Percentiles rank a stretch among this genome's conserved stretches.
Evolutionary conservation across 2,329 filamentous ascomycete genomes (phyloP).

Genomic region (Thielaviopsis punctulata): DNA sequence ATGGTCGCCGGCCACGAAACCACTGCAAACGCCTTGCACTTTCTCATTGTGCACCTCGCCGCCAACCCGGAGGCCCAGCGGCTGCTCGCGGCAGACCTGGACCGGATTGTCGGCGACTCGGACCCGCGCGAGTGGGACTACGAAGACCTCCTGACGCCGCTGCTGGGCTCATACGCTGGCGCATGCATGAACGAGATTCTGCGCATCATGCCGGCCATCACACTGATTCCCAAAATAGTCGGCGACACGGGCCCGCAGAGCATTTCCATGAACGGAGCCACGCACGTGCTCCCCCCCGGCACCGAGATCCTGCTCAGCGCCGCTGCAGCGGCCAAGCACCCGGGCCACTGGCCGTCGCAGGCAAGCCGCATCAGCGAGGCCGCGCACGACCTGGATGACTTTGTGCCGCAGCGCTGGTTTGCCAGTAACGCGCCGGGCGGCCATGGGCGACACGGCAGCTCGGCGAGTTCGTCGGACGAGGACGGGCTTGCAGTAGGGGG

Average conservation of each 20-base stretch:
- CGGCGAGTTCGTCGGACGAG: slow-evolving; percentile 17
- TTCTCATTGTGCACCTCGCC: slow-evolving; percentile 50
- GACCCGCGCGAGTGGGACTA: slow-evolving; percentile 52
- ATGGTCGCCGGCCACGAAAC: slow-evolving; percentile 67
- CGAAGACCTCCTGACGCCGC: slow-evolving; percentile 43
- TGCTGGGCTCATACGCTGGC: slow-evolving; percentile 53
- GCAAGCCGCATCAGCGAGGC: slow-evolving; percentile 26
- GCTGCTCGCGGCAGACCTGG: slow-evolving; percentile 50
- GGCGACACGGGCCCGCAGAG: slow-evolving; percentile 31
- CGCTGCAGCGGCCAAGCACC: slow-evolving; percentile 46
- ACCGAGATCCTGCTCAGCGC: slow-evolving; percentile 38
- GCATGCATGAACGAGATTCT: slow-evolving; percentile 66
- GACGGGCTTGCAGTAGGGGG: slow-evolving; percentile 32
- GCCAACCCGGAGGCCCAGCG: slow-evolving; percentile 46
- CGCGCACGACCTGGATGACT: slow-evolving; percentile 45
- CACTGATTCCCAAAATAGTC: slow-evolving; percentile 54
- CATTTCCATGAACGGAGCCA: slow-evolving; percentile 40
- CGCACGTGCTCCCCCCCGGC: slow-evolving; percentile 38
- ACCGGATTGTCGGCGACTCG: slow-evolving; percentile 37
- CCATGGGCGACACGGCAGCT: slow-evolving; percentile 5
- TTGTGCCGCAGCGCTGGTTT: slow-evolving; percentile 59
- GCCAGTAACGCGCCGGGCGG: slow-evolving; percentile 14
- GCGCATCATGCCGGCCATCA: slow-evolving; percentile 52
- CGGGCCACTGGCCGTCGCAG: slow-evolving; percentile 49
- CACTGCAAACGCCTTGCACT: slow-evolving; percentile 59